Evolutionary conservation across 257 asterid species (phyloP), one percentile per base, ranked within the genome.

Genomic region (Cynanchum wilfordii): DNA sequence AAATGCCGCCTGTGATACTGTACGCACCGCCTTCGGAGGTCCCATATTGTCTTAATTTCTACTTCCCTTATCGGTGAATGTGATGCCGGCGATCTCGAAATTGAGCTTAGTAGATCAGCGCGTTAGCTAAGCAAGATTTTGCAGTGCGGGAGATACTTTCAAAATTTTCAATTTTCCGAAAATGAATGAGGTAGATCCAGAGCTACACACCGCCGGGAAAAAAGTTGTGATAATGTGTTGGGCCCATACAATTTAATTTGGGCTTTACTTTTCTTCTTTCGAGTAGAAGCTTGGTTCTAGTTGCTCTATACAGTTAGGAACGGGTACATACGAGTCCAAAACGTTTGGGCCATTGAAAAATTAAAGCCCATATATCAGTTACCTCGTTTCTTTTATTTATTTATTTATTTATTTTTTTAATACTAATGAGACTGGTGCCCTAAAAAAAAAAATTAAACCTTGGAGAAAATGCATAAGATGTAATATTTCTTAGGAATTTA

Each of bases 1-100:
- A 78, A 91, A 91, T 7, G 99, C 96, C 76, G 82, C 82, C 84
- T 94, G 98, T 9, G 98, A 94, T 75, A 94, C 79, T 22, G 86
- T 50, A 36, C 96, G 95, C n/a, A 75, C 86, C 40, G 85, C 73
- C 79, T 81, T 85, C 30, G 84, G 83, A 3, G 92, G 96, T 0
- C 77, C 90, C 97, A 92, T 92, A 3, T 54, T 72, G 76, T 58
- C 69, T 45, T 44, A 49, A 25, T 42, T 59, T 29, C 75, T 67
- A 82, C 82, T 30, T 83, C 73, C 68, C 75, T 56, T 51, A 69
- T 1, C 69, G 67, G 19, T 19, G 63, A 36, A 25, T 69, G 10
- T 2, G 27, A 16, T 9, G 51, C 25, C 65, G 20, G 65, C 42
- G 65, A 52, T 58, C 58, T 57, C 29, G 30, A 57, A 65, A 38